Evolutionary conservation across 139 green algal species (phyloP).

Genomic region (Chlorella ohadii): DNA sequence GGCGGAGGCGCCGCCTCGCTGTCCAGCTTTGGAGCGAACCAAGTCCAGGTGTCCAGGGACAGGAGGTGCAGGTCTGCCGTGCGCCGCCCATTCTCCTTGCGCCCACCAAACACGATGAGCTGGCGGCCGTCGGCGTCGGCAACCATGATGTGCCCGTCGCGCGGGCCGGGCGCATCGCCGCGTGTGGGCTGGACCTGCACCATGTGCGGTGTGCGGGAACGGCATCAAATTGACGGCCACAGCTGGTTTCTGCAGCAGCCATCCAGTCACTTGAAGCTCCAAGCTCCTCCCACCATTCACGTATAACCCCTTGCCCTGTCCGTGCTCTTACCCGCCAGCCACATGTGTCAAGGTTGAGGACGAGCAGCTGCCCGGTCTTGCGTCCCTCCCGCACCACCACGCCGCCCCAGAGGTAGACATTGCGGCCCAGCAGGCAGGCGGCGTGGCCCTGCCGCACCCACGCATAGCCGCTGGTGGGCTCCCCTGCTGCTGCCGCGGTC

Average conservation of each 20-base stretch:
- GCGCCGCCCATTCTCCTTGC: constrained; percentile 55
- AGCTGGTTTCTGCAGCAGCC: too few species aligned
- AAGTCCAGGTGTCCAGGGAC: constrained; percentile 71
- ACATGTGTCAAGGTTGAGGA: constrained; percentile 16
- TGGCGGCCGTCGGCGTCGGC: constrained; percentile 44
- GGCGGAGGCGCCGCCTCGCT: constrained; percentile 54
- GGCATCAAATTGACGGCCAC: too few species aligned
- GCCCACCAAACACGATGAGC: constrained; percentile 87
- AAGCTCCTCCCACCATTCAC: too few species aligned
- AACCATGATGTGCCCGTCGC: constrained; percentile 61
- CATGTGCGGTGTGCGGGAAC: neutral
- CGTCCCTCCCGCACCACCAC: constrained; percentile 25
- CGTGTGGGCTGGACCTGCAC: constrained; percentile 56
- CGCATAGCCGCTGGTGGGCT: constrained; percentile 21
- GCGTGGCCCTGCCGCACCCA: constrained; percentile 78
- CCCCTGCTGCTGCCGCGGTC: constrained; percentile 46
- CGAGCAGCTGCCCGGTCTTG: constrained; percentile 15
- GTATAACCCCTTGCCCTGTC: too few species aligned
- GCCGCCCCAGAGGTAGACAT: constrained; percentile 82
- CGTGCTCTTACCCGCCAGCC: constrained; percentile 29
- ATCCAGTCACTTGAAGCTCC: too few species aligned
- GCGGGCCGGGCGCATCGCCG: constrained; percentile 61
- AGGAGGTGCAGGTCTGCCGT: constrained; percentile 88
- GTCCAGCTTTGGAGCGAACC: constrained; percentile 47
- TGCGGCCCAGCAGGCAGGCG: constrained; percentile 64